Evolutionary conservation across 2,329 filamentous ascomycete species (phyloP).

Genomic region (Trichoderma sp.): DNA sequence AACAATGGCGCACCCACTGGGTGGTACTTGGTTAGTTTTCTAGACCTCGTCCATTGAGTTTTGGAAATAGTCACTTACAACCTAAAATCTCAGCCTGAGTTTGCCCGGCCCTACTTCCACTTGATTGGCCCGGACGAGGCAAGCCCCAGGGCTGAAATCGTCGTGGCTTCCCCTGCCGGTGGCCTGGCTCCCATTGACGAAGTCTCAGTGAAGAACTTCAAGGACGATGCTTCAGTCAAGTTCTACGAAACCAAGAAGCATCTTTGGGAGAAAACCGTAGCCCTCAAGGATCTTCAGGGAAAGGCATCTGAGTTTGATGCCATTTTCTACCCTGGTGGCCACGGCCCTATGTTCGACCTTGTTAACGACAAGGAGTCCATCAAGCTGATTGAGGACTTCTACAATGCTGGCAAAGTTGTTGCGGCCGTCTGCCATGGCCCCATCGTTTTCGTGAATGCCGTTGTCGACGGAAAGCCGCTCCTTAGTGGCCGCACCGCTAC

Average conservation of each 20-base stretch:
- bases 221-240: conserved; percentile 51
- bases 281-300: not conserved
- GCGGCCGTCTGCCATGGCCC: not conserved
- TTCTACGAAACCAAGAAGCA: conserved; percentile 57
- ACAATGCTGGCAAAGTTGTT: not conserved
- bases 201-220: conserved; percentile 55
- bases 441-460: not conserved
- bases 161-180: conserved; percentile 62
- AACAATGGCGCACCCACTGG: conserved; percentile 56
- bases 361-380: not conserved
- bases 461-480: not conserved
- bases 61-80: not conserved
- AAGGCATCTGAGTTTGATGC: not conserved
- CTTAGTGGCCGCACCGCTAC: conserved; percentile 38
- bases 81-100: not conserved
- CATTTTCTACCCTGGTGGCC: not conserved
- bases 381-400: not conserved
- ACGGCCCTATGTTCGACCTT: not conserved
- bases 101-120: conserved; percentile 11
- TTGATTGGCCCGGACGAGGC: conserved; percentile 46
- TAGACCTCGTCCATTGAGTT: conserved; percentile 35
- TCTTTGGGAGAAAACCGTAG: not conserved
- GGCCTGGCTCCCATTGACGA: conserved; percentile 64
- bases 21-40: conserved; percentile 63
- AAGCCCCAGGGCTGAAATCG: conserved; percentile 52